These are phyloP conservation scores for Vicia villosa DNA, from an alignment of 306 rosid species.

Conservation along the genomic window DNA sequence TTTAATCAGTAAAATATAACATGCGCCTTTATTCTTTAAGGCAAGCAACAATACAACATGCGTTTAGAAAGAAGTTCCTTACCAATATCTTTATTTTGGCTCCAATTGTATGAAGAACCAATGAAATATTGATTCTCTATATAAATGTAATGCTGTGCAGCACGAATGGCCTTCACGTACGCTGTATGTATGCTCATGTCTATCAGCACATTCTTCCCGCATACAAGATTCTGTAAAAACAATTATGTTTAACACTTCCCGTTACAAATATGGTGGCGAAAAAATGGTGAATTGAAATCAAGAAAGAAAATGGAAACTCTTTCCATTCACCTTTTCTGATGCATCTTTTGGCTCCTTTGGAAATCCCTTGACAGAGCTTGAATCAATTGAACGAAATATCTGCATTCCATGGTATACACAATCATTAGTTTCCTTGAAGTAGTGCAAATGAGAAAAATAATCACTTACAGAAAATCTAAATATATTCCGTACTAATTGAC, in stretches of 20 bases:
- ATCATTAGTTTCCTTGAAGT: slow-evolving; percentile 23
- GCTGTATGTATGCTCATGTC: slow-evolving; percentile 99
- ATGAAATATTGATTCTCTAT: slow-evolving; percentile 96
- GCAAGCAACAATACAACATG: slow-evolving; percentile 27
- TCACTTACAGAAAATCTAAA: slow-evolving; percentile 20
- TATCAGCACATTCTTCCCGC: slow-evolving; percentile 93
- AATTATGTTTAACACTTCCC: slow-evolving; percentile 33
- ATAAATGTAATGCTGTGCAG: slow-evolving; percentile 93
- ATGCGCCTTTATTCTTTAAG: neutral
- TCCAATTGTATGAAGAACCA: slow-evolving; percentile 94
- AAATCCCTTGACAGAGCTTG: slow-evolving; percentile 83
- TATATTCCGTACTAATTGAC: neutral
- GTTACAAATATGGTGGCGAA: slow-evolving; percentile 9
- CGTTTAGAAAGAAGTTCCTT: slow-evolving; percentile 31
- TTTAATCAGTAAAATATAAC: neutral
- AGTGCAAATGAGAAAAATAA: slow-evolving; percentile 23
- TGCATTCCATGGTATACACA: slow-evolving; percentile 46
- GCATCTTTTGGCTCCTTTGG: slow-evolving; percentile 88
- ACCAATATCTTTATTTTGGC: slow-evolving; percentile 75
- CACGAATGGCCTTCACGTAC: slow-evolving; percentile 90
- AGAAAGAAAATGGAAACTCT: slow-evolving; percentile 29
- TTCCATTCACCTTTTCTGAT: slow-evolving; percentile 57
- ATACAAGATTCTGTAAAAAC: slow-evolving; percentile 73
- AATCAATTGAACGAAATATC: slow-evolving; percentile 96
- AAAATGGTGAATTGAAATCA: slow-evolving; percentile 21